These are phyloP conservation scores for Protomyces macrosporus DNA, from an alignment of 1,139 yeast species.

Conservation along the genomic window DNA sequence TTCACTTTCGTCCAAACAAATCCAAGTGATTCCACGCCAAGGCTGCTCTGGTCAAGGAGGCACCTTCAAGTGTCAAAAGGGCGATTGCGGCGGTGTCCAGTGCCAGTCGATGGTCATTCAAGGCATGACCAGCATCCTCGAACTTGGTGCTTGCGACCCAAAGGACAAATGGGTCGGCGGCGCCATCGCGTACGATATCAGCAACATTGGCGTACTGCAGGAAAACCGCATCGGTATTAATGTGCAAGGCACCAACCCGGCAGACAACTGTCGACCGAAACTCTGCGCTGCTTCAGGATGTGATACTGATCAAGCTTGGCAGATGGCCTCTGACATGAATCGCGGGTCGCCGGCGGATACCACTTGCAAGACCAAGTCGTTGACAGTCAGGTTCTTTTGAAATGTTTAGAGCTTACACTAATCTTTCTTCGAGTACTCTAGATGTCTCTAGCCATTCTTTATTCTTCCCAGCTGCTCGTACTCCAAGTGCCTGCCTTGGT, in stretches of 20 bases:
- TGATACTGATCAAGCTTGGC: not conserved
- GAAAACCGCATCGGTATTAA: not conserved
- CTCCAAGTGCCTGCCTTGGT: too few relatives aligned
- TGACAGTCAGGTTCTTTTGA: not conserved
- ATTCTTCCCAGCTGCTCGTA: too few relatives aligned
- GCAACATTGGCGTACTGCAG: not conserved
- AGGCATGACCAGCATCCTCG: not conserved
- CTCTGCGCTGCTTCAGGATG: not conserved
- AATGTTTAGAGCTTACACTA: not conserved
- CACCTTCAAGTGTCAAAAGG: not conserved
- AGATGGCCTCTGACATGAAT: not conserved
- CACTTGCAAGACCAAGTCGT: not conserved
- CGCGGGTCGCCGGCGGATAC: not conserved
- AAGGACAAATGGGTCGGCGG: not conserved
- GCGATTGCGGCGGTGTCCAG: not conserved
- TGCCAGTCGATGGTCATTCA: not conserved
- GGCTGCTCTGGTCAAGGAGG: not conserved
- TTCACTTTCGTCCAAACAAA: not conserved
- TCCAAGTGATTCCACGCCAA: not conserved
- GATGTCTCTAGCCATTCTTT: too few relatives aligned
- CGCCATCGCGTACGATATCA: not conserved
- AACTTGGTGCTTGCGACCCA: not conserved
- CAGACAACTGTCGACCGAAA: not conserved
- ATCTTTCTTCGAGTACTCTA: too few relatives aligned
- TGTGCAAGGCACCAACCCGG: not conserved